Percentiles rank a stretch among this genome's conserved stretches.
phyloP scores from a whole-genome alignment of 2,329 filamentous ascomycete genomes.

The Ceratocystis eucalypticola region DNA sequence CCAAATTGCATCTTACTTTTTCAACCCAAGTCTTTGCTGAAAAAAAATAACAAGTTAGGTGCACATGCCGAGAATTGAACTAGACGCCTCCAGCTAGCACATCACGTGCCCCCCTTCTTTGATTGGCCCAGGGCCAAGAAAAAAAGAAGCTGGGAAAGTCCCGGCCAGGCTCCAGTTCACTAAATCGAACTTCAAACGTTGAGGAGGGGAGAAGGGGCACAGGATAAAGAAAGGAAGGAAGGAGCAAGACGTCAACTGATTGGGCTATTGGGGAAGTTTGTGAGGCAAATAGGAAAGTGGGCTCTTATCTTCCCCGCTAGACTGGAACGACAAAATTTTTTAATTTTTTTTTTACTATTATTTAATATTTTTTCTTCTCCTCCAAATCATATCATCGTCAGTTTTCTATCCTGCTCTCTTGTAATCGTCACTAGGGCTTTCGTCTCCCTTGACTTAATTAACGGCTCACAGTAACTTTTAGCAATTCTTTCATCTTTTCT shows the following conservation, averaged over 20 bases:
- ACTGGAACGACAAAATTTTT: not conserved
- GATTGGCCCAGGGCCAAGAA: not conserved
- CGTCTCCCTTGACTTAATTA: no score
- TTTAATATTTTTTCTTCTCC: constrained; percentile 2
- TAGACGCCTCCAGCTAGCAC: not conserved
- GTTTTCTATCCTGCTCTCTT: not conserved
- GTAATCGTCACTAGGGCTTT: no score
- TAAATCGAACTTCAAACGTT: not conserved
- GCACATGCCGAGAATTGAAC: not conserved
- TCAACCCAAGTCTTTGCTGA: not conserved
- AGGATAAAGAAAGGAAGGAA: not conserved
- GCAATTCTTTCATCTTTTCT: no score
- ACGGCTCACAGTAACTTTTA: no score
- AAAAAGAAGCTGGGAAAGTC: not conserved
- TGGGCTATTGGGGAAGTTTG: not conserved
- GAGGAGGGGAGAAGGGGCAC: not conserved
- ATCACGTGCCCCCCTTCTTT: not conserved
- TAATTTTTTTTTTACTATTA: constrained; percentile 9
- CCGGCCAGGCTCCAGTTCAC: not conserved
- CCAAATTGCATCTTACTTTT: not conserved
- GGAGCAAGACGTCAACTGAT: not conserved
- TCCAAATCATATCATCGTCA: constrained; percentile 1
- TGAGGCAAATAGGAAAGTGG: not conserved
- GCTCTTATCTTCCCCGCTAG: not conserved
- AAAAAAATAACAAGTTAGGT: not conserved